Percentiles rank a stretch among this genome's conserved stretches.
These are phyloP conservation scores for Alternaria solani DNA, from an alignment of 2,329 filamentous ascomycete genomes.

Conservation along the genomic window DNA sequence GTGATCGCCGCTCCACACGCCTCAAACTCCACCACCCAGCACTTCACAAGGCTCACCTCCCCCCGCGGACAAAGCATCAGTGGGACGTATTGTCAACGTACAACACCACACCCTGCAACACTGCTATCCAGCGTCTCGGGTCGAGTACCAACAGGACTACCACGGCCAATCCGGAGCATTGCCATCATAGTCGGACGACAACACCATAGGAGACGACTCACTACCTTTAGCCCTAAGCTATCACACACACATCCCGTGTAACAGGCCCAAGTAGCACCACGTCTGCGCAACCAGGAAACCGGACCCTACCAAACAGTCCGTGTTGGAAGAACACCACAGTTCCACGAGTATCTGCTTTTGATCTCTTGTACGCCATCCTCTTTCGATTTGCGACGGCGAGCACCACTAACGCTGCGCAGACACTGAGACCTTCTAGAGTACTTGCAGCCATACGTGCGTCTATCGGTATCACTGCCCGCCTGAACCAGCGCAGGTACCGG, in stretches of 20 bases:
- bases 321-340: conserved; percentile 48
- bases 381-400: conserved; percentile 46
- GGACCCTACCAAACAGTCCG: conserved; percentile 51
- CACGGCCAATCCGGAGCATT: conserved; percentile 37
- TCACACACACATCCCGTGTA: conserved; percentile 48
- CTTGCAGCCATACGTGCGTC: conserved; percentile 56
- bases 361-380: conserved; percentile 51
- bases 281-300: conserved; percentile 58
- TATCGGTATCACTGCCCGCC: conserved; percentile 50
- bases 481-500: conserved; percentile 51
- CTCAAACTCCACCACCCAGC: conserved; percentile 47
- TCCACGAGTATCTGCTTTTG: conserved; percentile 49
- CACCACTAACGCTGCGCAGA: conserved; percentile 50
- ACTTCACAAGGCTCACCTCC: conserved; percentile 29
- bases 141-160: conserved; percentile 25
- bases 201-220: conserved; percentile 38
- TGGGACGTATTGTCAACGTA: conserved; percentile 39
- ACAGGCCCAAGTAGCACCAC: conserved; percentile 54
- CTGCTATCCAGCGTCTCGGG: conserved; percentile 38
- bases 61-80: conserved; percentile 28
- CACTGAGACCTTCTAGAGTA: conserved; percentile 55
- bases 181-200: conserved; percentile 34
- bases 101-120: conserved; percentile 46
- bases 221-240: conserved; percentile 45
- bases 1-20: conserved; percentile 56